Evolutionary conservation across 1,139 yeast genomes (phyloP).

Genomic region (Taiozyma onychis): DNA sequence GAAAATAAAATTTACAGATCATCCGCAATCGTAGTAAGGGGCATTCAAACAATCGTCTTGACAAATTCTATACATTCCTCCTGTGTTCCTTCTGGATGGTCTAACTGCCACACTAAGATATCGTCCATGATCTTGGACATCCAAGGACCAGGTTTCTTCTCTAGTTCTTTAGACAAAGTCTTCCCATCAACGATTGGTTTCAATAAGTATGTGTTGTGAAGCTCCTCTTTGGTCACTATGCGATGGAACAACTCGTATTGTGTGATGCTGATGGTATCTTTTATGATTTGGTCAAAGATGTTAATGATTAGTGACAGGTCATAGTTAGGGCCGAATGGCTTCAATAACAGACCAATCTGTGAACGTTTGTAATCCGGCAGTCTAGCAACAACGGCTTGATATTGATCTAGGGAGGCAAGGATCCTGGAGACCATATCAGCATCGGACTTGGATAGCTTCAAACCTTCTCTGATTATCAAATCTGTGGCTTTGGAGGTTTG

Average conservation of each 20-base stretch:
- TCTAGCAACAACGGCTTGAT: constrained; percentile 22
- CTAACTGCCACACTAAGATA: constrained; percentile 69
- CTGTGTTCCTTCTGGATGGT: constrained; percentile 49
- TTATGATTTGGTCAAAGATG: constrained; percentile 17
- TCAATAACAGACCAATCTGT: constrained; percentile 54
- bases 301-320: constrained; percentile 34
- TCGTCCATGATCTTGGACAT: constrained; percentile 49
- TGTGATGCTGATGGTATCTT: constrained; percentile 5
- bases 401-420: constrained; percentile 25
- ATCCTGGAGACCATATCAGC: constrained; percentile 45
- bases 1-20: background rate
- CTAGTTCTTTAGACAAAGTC: constrained; percentile 43
- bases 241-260: constrained; percentile 35
- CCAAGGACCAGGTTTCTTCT: constrained; percentile 83
- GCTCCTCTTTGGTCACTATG: constrained; percentile 24
- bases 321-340: constrained; percentile 50
- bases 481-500: constrained; percentile 30
- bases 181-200: constrained; percentile 70
- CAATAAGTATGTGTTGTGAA: constrained; percentile 38
- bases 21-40: background rate
- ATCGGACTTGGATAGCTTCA: constrained; percentile 58
- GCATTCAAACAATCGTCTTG: constrained; percentile 2
- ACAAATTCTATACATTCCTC: constrained; percentile 50
- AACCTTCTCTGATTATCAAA: constrained; percentile 58
- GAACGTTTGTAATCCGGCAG: constrained; percentile 38